Conservation (phyloP, 257 asterid genomes). For the Salvia hispanica region DNA sequence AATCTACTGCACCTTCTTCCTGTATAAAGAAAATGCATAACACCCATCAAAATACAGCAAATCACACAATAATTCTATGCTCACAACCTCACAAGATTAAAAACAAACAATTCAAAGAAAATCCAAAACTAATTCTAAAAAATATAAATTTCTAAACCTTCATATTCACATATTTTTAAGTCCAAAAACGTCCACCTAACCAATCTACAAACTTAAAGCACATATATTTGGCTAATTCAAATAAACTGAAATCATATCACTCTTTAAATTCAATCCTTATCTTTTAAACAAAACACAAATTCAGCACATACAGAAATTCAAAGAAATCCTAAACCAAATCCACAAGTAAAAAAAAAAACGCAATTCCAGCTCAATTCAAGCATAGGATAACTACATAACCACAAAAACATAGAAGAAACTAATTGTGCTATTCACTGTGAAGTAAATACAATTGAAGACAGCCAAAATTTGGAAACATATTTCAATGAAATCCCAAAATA, state of each 20-base stretch:
- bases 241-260: background rate
- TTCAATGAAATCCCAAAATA: background rate
- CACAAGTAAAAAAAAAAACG: constrained; percentile 1
- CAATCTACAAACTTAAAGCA: background rate
- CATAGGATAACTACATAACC: background rate
- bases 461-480: background rate
- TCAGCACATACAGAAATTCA: background rate
- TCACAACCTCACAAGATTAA: background rate
- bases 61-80: background rate
- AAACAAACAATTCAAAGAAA: background rate
- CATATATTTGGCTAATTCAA: background rate
- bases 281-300: background rate
- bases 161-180: background rate
- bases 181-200: background rate
- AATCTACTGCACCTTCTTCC: constrained; percentile 22
- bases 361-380: background rate
- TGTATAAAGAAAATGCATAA: constrained; percentile 14
- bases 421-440: background rate
- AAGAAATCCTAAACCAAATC: background rate
- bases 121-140: background rate
- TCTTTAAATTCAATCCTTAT: constrained; percentile 5
- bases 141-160: background rate
- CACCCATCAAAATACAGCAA: constrained; percentile 26
- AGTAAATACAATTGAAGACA: background rate
- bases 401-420: background rate